Base-by-base conservation (phyloP, 225 moss, liverwort and hornwort species). In the Takakia lepidozioides region DNA sequence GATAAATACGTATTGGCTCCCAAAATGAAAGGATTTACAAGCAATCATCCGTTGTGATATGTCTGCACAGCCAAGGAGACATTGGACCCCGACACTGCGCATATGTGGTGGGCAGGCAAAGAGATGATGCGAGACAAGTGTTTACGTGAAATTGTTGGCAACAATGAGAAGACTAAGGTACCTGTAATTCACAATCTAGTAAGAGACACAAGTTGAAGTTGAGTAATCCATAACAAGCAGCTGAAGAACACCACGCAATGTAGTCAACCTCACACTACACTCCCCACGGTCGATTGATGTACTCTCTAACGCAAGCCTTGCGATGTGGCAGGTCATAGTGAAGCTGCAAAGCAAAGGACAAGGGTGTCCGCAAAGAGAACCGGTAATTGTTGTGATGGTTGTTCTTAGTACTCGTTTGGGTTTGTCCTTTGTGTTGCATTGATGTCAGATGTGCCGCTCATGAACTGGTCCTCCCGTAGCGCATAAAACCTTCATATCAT, bases 161-260 rank as follows among this genome's bases (percentile, higher is more conserved):
- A 82, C 55, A 93, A 89, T 71, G 89, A 93, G 36, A 93, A 93
- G 53, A 93, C 93, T n/a, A 93, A 86, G 86, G 88, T 88, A 49
- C 2, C 22, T 19, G n/a, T n/a, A n/a, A n/a, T n/a, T n/a, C n/a
- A n/a, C n/a, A n/a, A n/a, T n/a, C n/a, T n/a, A n/a, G n/a, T n/a
- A n/a, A n/a, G n/a, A n/a, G n/a, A n/a, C n/a, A n/a, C n/a, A n/a
- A n/a, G n/a, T n/a, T n/a, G n/a, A n/a, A n/a, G n/a, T n/a, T n/a
- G n/a, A n/a, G n/a, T n/a, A n/a, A n/a, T n/a, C n/a, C n/a, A n/a
- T n/a, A n/a, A n/a, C n/a, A n/a, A n/a, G n/a, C n/a, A n/a, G n/a
- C n/a, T n/a, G n/a, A n/a, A n/a, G n/a, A n/a, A n/a, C n/a, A n/a
- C n/a, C n/a, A n/a, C n/a, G n/a, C n/a, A n/a, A n/a, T n/a, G n/a